Base-by-base conservation (phyloP, 23 red algal species). In the Gracilaria caudata region DNA sequence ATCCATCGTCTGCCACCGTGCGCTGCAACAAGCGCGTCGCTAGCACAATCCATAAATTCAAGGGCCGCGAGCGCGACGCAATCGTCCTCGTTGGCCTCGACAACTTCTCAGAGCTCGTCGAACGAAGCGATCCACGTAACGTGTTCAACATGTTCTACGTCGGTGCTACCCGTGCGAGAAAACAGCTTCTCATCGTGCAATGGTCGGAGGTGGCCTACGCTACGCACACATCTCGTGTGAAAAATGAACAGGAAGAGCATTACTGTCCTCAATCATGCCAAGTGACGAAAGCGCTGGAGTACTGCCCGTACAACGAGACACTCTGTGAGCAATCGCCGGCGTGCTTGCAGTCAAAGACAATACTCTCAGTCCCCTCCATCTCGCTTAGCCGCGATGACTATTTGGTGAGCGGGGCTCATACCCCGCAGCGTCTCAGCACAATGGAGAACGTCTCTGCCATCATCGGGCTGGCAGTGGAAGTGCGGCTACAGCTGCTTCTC, bases 91-190 rank as follows among this genome's bases (percentile, higher is more conserved):
- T 75, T 40, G 70, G 70, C 3, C 13, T 75, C 7, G 70, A 75
- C 28, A 38, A 8, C 38, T 75, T 75, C 44, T 29, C 39, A 46
- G 70, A 75, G 70, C 26, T 8, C 39, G 33, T 75, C 33, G 70
- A 75, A 30, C 9, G 20, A 43, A 23, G 4, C n/a, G 70, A 75
- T 23, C 70, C 70, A 10, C 38, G 70, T 25, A 75, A 49, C 32
- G n/a, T 40, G 26, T 75, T 75, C 33, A 75, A 75, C 70, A 75
- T 75, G 70, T 75, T 75, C 33, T 75, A 75, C 14, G 70, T 75
- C n/a, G 70, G 70, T 23, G 70, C 70, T 20, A 75, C 70, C 5
- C 70, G 70, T 4, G 70, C 70, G 41, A n/a, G 70, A 75, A 43
- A 49, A 28, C 21, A 75, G 33, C 23, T 75, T 29, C 70, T 75